A percentile compares a stretch with the other conserved stretches of the same genome.
Evolutionary conservation across 768 basidiomycete genomes (phyloP).

Genomic region (Russula brevipes): DNA sequence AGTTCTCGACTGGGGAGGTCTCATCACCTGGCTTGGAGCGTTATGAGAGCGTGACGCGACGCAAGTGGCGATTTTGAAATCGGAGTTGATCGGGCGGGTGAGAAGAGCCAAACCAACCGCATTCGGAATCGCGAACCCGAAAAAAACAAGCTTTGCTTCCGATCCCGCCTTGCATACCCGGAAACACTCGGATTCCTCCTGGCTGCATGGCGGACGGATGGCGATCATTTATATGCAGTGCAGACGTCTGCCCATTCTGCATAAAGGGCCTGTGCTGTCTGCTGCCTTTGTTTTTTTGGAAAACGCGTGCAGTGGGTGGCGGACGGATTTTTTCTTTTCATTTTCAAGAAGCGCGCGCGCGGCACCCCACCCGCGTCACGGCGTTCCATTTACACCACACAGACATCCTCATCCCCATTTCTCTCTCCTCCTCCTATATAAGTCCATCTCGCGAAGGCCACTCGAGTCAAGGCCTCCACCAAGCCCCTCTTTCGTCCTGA

Average conservation of each 20-base stretch:
- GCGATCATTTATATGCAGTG: not conserved
- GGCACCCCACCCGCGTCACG: slow-evolving; percentile 5
- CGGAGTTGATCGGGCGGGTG: too few species aligned
- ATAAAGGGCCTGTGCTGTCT: too few species aligned
- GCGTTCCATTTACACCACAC: not conserved
- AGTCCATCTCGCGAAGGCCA: not conserved
- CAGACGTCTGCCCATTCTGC: not conserved
- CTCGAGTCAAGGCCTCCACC: not conserved
- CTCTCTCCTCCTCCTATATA: slow-evolving; percentile 5
- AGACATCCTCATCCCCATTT: not conserved
- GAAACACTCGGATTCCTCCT: too few species aligned
- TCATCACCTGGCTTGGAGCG: too few species aligned
- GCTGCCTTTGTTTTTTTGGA: not conserved
- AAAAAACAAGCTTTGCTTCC: too few species aligned
- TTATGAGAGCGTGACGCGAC: too few species aligned
- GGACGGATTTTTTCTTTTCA: not conserved
- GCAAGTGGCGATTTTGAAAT: too few species aligned
- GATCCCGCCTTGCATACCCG: too few species aligned
- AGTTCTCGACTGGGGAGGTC: too few species aligned
- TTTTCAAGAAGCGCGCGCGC: not conserved
- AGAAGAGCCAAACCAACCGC: too few species aligned
- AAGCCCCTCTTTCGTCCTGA: not conserved
- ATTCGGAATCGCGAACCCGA: too few species aligned
- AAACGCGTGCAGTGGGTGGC: not conserved
- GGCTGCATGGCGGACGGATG: not conserved